Evolutionary conservation across 306 rosid genomes (phyloP).

Genomic region (Sicyos edulis): DNA sequence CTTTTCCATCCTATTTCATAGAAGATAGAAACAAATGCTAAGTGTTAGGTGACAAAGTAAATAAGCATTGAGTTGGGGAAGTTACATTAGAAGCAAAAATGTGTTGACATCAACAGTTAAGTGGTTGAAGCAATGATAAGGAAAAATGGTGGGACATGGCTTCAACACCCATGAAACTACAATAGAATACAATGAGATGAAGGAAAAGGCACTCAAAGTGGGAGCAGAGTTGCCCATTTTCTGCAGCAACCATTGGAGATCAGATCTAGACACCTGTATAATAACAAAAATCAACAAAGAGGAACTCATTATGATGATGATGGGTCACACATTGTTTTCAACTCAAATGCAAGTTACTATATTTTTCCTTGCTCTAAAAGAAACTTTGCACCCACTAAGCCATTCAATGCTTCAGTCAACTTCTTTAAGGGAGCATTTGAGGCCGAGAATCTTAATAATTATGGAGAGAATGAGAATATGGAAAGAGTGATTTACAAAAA

Average conservation of each 20-base stretch:
- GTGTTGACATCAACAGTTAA: not conserved
- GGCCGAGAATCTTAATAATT: too few species aligned
- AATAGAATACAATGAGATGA: constrained; percentile 21
- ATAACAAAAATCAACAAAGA: not conserved
- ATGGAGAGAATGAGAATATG: too few species aligned
- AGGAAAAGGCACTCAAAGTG: constrained; percentile 34
- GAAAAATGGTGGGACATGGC: constrained; percentile 12
- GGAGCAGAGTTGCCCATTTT: constrained; percentile 27
- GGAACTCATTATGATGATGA: constrained; percentile 9
- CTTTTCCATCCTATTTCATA: not conserved
- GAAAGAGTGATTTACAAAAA: too few species aligned
- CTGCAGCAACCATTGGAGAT: constrained; percentile 29
- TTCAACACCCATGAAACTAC: constrained; percentile 24
- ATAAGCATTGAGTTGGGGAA: not conserved
- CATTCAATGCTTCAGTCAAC: not conserved
- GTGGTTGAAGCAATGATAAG: constrained; percentile 13
- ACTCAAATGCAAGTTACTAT: not conserved
- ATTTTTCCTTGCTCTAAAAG: not conserved
- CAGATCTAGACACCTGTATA: not conserved
- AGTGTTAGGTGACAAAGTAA: constrained; percentile 1
- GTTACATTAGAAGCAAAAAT: not conserved
- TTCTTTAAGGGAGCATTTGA: too few species aligned
- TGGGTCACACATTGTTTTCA: constrained; percentile 9
- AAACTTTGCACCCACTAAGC: not conserved
- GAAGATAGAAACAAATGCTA: not conserved